Percentiles rank a stretch among this genome's conserved stretches.
Evolutionary conservation across 2,329 filamentous ascomycete genomes (phyloP).

Genomic region (Emergomyces orientalis): DNA sequence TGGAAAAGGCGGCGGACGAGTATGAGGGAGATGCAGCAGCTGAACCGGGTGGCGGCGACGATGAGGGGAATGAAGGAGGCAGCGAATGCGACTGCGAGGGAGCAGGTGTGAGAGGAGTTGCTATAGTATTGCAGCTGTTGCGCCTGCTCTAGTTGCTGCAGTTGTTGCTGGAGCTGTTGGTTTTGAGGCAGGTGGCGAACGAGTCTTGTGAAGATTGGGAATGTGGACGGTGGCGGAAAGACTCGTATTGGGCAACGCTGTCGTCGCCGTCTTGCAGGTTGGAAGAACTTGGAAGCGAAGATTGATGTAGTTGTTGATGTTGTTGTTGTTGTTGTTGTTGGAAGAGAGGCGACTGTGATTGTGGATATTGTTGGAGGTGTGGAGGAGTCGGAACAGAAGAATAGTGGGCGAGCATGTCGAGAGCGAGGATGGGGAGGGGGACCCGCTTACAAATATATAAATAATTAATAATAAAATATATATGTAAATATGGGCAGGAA

Average conservation of each 20-base stretch:
- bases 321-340: neutral
- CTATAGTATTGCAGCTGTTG: neutral
- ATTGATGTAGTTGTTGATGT: neutral
- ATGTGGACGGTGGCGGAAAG: constrained; percentile 4
- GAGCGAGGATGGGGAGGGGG: neutral
- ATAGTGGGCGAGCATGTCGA: constrained; percentile 8
- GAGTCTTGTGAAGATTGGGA: neutral
- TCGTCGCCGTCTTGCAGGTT: neutral
- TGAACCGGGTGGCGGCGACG: constrained; percentile 5
- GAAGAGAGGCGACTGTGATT: neutral
- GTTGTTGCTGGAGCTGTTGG: constrained; percentile 5
- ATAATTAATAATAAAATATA: neutral
- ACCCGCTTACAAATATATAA: constrained; percentile 1
- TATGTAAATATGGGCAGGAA: neutral
- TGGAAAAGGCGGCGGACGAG: constrained; percentile 14
- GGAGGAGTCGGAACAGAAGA: neutral
- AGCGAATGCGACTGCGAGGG: constrained; percentile 10
- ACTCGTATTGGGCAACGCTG: neutral
- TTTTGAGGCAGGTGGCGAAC: neutral
- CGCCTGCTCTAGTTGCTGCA: constrained; percentile 11
- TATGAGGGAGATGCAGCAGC: constrained; percentile 10
- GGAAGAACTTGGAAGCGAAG: neutral
- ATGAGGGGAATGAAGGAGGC: constrained; percentile 4
- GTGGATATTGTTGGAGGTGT: neutral
- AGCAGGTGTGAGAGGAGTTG: constrained; percentile 12